These are phyloP conservation scores for Trichophaea hybrida DNA, from an alignment of 2,329 filamentous ascomycete genomes.

Conservation along the genomic window DNA sequence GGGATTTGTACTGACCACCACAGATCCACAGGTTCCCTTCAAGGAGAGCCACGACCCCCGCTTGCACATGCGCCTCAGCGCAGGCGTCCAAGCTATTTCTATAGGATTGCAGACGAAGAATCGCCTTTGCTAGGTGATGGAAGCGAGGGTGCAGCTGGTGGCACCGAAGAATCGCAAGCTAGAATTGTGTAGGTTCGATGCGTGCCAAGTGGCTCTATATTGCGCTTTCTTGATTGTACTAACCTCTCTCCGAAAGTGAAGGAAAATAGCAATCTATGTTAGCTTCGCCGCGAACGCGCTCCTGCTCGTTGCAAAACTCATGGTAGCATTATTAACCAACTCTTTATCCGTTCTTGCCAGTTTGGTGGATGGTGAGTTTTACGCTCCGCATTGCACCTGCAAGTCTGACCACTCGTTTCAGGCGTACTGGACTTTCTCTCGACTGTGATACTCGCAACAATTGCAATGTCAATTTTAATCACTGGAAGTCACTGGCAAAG, in stretches of 20 bases:
- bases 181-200: constrained; percentile 18
- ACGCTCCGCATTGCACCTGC: neutral
- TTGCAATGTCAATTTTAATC: constrained; percentile 39
- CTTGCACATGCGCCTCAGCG: constrained; percentile 11
- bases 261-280: constrained; percentile 68
- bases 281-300: constrained; percentile 67
- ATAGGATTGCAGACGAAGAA: constrained; percentile 54
- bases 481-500: constrained; percentile 42
- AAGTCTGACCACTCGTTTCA: neutral
- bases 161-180: constrained; percentile 10
- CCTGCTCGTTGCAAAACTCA: constrained; percentile 60
- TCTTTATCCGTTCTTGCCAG: constrained; percentile 70
- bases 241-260: constrained; percentile 1
- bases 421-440: constrained; percentile 63
- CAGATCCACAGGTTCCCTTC: constrained; percentile 2
- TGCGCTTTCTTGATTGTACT: neutral
- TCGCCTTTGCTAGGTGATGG: constrained; percentile 45
- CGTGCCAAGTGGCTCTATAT: neutral
- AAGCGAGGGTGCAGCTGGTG: constrained; percentile 8
- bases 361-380: constrained; percentile 48
- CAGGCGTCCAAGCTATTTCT: constrained; percentile 54
- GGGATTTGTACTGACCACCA: neutral
- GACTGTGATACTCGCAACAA: constrained; percentile 68
- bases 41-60: neutral
- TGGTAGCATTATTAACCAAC: constrained; percentile 61